A percentile compares a stretch with the other conserved stretches of the same genome.
Conservation (phyloP, 75 land plant species). For the Pinus albicaulis region DNA sequence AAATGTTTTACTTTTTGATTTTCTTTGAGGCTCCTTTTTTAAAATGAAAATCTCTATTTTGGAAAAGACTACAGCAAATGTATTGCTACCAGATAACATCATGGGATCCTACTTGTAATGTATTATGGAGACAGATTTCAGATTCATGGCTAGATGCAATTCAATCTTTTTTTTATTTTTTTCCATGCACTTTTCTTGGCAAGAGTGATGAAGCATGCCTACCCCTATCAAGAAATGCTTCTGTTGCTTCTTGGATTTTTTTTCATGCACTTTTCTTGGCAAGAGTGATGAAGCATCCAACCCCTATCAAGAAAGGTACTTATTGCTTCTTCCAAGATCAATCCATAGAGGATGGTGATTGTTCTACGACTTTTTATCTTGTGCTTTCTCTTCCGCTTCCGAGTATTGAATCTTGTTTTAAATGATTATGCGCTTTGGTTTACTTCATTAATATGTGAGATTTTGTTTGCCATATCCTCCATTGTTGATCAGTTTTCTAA, state of each 20-base stretch:
- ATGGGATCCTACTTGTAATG: background rate
- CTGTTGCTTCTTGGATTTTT: no score
- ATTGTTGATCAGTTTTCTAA: conserved; percentile 37
- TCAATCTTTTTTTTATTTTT: background rate
- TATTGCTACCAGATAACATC: background rate
- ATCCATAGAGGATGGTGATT: conserved; percentile 33
- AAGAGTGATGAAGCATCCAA: conserved; percentile 33
- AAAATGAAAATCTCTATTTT: background rate
- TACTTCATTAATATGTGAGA: conserved; percentile 29
- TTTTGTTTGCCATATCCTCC: conserved; percentile 36
- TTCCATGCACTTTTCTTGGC: conserved; percentile 7
- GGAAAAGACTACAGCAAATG: background rate
- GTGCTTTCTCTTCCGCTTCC: conserved; percentile 31
- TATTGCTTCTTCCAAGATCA: conserved; percentile 17
- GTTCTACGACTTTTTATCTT: conserved; percentile 19
- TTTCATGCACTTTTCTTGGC: conserved; percentile 5
- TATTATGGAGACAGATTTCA: background rate
- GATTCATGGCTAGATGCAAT: background rate
- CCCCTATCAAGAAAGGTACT: conserved; percentile 27
- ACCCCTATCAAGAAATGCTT: no score
- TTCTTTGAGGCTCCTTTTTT: background rate
- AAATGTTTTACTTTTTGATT: background rate
- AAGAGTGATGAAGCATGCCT: conserved; percentile 36
- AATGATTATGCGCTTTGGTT: conserved; percentile 28
- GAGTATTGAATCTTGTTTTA: conserved; percentile 22